Conservation (phyloP, 768 basidiomycete genomes). For the Tylopilus vinaceipallidus region DNA sequence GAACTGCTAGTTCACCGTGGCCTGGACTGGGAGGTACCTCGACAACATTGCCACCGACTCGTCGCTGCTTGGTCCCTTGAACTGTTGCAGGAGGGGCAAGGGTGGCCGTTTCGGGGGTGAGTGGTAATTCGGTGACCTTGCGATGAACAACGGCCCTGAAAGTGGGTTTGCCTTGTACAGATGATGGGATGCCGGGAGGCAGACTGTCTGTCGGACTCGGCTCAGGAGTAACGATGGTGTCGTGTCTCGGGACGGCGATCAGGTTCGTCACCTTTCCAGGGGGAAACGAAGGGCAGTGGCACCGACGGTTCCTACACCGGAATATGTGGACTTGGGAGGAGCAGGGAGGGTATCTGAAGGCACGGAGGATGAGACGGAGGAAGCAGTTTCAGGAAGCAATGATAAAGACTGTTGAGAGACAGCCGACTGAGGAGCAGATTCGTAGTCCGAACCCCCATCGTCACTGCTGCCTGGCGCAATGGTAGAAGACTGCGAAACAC, state of each 20-base stretch:
- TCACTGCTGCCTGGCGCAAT: neutral
- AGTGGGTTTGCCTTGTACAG: constrained; percentile 22
- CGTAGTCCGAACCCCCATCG: constrained; percentile 13
- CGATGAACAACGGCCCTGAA: constrained; percentile 61
- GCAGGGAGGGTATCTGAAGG: neutral
- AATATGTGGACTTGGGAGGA: neutral
- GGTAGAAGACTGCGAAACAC: constrained; percentile 1
- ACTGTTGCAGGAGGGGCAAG: constrained; percentile 27
- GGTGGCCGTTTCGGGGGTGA: constrained; percentile 13
- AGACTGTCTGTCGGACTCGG: constrained; percentile 4
- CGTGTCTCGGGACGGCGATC: neutral
- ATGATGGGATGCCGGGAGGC: constrained; percentile 9
- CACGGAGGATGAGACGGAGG: neutral
- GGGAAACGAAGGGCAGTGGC: neutral
- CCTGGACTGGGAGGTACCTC: constrained; percentile 47
- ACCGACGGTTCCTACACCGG: neutral
- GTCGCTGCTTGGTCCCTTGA: constrained; percentile 28
- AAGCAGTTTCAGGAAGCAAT: neutral
- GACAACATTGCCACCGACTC: constrained; percentile 16
- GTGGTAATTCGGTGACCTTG: constrained; percentile 43
- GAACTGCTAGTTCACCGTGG: constrained; percentile 48
- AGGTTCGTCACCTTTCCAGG: constrained; percentile 1
- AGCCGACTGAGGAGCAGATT: constrained; percentile 15
- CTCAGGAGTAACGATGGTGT: neutral
- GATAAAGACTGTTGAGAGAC: constrained; percentile 8